Base-by-base conservation (phyloP, 2,329 filamentous ascomycete genomes). In the Karstenula rhodostoma region DNA sequence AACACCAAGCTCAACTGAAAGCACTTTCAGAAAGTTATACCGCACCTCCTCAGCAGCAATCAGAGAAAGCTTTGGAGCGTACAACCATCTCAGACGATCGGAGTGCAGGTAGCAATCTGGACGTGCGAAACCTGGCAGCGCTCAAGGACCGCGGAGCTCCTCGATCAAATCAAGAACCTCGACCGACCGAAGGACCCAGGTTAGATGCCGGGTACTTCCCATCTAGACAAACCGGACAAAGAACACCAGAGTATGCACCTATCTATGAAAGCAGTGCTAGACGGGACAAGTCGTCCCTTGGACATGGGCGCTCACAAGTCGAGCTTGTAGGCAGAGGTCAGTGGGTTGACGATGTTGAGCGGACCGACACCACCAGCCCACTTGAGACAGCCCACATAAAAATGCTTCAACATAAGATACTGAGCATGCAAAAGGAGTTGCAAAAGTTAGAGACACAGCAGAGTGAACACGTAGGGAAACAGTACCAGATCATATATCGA, bases 21-120 rank as follows among this genome's bases (percentile, higher is more conserved):
- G n/a, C n/a, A n/a, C n/a, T n/a, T n/a, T n/a, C 27, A 29, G 27
- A 29, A 29, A 29, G 27, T 4, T 9, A 17, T n/a, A 17, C n/a
- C n/a, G 9, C 23, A 12, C 22, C 44, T 12, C 13, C 23, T 19
- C 29, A 9, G 22, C 4, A 29, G 23, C 29, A 29, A 37, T 17
- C 12, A 25, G 10, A 54, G 4, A 33, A 57, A 50, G 12, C 15
- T 19, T 42, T 23, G 29, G 48, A 55, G 23, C 50, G 55, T 25
- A 25, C 37, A 25, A 65, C 62, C 2, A 65, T 65, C 17, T 65
- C 62, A 13, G 62, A 65, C 23, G 60, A 65, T 57, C 60, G 61
- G n/a, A 63, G 60, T 44, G 43, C 47, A 13, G 60, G 57, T 13
- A 57, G 58, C 35, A 60, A 63, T 42, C n/a, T 62, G 3, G 60